These are phyloP conservation scores for Aeschynomene evenia DNA, from an alignment of 306 rosid species.

Conservation along the genomic window DNA sequence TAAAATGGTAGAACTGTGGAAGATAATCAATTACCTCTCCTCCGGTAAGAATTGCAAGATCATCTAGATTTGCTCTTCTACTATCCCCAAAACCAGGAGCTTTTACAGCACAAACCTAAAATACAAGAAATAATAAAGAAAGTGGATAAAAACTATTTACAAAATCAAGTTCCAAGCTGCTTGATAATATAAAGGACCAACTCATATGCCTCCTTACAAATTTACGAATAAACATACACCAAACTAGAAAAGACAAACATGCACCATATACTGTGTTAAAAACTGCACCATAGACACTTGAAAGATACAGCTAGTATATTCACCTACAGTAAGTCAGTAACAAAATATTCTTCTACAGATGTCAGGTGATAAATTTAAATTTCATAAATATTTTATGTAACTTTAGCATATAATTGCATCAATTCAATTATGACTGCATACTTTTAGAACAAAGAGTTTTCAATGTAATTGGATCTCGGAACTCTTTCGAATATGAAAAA, in stretches of 20 bases:
- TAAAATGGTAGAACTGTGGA: slow-evolving; percentile 9
- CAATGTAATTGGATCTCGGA: background rate
- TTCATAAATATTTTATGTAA: background rate
- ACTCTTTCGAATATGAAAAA: too few species aligned
- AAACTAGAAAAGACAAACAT: background rate
- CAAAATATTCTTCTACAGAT: background rate
- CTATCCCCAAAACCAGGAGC: slow-evolving; percentile 99
- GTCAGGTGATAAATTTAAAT: background rate
- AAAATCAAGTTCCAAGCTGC: slow-evolving; percentile 13
- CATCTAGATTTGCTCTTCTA: slow-evolving; percentile 78
- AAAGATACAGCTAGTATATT: background rate
- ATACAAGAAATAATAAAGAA: slow-evolving; percentile 30
- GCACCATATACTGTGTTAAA: background rate
- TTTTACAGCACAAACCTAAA: slow-evolving; percentile 93
- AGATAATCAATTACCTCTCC: slow-evolving; percentile 73
- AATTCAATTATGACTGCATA: background rate
- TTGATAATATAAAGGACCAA: background rate
- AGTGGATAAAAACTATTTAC: slow-evolving; percentile 19
- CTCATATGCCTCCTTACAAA: background rate
- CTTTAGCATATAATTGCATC: background rate
- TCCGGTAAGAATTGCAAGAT: slow-evolving; percentile 84
- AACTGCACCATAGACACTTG: background rate
- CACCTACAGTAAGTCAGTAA: background rate
- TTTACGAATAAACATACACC: slow-evolving; percentile 10
- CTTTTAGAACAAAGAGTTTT: background rate